A percentile compares a stretch with the other conserved stretches of the same genome.
phyloP scores from a whole-genome alignment of 495 filamentous ascomycete genomes.

The Penicillium desertorum region DNA sequence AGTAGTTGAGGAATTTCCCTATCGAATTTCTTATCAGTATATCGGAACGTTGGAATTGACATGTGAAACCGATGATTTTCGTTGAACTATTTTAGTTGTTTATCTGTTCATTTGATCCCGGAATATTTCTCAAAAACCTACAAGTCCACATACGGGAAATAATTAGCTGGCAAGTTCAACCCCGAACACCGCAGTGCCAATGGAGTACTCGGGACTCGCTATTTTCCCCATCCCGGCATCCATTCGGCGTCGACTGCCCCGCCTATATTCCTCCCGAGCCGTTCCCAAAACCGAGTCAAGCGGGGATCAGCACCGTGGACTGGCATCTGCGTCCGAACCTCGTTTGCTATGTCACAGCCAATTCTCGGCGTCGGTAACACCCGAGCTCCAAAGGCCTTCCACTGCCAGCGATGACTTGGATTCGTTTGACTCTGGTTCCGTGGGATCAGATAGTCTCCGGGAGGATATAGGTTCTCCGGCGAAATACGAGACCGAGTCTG shows the following conservation, averaged over 20 bases:
- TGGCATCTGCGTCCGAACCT: constrained; percentile 24
- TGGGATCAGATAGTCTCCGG: constrained; percentile 15
- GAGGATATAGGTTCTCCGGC: constrained; percentile 18
- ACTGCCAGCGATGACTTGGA: constrained; percentile 24
- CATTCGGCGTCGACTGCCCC: constrained; percentile 33
- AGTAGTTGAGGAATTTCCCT: not conserved
- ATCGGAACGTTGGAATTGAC: not conserved
- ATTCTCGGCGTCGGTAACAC: not conserved
- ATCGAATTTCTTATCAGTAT: not conserved
- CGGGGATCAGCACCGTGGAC: constrained; percentile 14
- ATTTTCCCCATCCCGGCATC: constrained; percentile 35
- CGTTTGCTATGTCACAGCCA: constrained; percentile 14
- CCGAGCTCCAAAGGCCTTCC: constrained; percentile 18
- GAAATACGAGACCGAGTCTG: constrained; percentile 40
- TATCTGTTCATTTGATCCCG: not conserved
- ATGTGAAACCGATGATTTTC: constrained; percentile 4
- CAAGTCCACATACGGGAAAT: not conserved
- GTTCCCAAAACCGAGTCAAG: constrained; percentile 12
- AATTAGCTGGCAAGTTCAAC: not conserved
- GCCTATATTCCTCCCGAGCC: constrained; percentile 27
- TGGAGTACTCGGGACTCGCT: constrained; percentile 35
- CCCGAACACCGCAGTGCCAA: not conserved
- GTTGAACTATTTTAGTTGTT: not conserved
- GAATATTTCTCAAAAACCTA: not conserved
- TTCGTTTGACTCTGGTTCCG: constrained; percentile 18